These are phyloP conservation scores for Solanum habrochaites DNA, from an alignment of 257 asterid species.

Conservation along the genomic window DNA sequence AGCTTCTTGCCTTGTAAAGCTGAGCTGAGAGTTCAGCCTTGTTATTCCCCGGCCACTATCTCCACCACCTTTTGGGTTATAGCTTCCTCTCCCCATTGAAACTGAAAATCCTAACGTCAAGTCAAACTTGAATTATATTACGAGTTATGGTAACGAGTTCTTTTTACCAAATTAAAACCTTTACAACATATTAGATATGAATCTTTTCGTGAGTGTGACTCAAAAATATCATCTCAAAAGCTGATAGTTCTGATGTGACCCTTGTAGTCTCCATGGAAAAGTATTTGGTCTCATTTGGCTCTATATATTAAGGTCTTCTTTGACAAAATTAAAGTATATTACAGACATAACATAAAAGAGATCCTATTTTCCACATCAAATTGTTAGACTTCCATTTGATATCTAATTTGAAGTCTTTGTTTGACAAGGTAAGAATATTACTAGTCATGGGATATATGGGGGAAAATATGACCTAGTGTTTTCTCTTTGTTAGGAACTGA, in stretches of 20 bases:
- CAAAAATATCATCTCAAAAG: not conserved
- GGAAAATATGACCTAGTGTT: not conserved
- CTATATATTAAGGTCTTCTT: not conserved
- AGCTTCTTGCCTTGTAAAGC: conserved; percentile 47
- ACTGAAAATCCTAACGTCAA: conserved; percentile 43
- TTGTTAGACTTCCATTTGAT: not conserved
- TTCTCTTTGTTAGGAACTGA: not conserved
- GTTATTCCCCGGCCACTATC: conserved; percentile 25
- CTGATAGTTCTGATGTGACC: not conserved
- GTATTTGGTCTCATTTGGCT: not conserved
- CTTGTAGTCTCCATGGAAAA: not conserved
- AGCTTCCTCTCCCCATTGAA: conserved; percentile 37
- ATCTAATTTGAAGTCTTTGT: not conserved
- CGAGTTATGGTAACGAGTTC: not conserved
- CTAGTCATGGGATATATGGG: not conserved
- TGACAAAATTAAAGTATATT: not conserved
- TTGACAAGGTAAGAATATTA: not conserved
- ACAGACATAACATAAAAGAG: not conserved
- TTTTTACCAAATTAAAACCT: not conserved
- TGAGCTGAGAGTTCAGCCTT: conserved; percentile 66
- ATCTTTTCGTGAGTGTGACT: not conserved
- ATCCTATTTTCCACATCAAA: not conserved
- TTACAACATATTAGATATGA: not conserved
- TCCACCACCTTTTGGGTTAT: conserved; percentile 22
- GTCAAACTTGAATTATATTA: not conserved